Percentiles rank a stretch among this genome's conserved stretches.
Evolutionary conservation across 2,329 filamentous ascomycete species (phyloP).

Genomic region (Colletotrichum sp.): DNA sequence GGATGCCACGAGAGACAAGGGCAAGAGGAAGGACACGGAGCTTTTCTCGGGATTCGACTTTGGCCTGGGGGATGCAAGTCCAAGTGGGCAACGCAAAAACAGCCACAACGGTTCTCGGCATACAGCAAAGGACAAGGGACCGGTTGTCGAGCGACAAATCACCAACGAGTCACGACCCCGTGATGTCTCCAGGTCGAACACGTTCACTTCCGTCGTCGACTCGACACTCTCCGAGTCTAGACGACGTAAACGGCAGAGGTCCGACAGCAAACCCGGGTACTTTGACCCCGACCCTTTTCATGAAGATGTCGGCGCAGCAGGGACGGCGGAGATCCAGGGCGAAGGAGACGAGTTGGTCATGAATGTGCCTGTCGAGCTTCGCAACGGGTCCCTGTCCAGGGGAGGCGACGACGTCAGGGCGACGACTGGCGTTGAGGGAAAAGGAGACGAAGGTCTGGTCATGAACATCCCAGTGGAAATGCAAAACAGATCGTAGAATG

Average conservation of each 20-base stretch:
- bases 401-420: no score
- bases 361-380: slow-evolving; percentile 14
- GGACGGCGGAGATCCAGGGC: neutral
- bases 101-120: neutral
- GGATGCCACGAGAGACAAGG: neutral
- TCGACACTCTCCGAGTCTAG: neutral
- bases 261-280: slow-evolving; percentile 13
- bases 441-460: neutral
- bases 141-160: neutral
- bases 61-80: neutral
- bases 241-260: neutral
- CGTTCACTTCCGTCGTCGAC: neutral
- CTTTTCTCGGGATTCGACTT: neutral
- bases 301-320: neutral
- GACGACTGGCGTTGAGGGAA: neutral
- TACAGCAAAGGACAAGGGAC: neutral
- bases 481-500: neutral
- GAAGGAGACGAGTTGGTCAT: slow-evolving; percentile 8
- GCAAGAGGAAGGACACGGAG: neutral
- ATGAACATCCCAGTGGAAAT: slow-evolving; percentile 17
- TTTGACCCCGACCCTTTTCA: slow-evolving; percentile 2
- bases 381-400: neutral
- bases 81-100: neutral
- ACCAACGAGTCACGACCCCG: neutral
- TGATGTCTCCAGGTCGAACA: neutral